These are phyloP conservation scores for Hortiboletus flavorubellus DNA, from an alignment of 768 basidiomycete genomes.

Conservation along the genomic window DNA sequence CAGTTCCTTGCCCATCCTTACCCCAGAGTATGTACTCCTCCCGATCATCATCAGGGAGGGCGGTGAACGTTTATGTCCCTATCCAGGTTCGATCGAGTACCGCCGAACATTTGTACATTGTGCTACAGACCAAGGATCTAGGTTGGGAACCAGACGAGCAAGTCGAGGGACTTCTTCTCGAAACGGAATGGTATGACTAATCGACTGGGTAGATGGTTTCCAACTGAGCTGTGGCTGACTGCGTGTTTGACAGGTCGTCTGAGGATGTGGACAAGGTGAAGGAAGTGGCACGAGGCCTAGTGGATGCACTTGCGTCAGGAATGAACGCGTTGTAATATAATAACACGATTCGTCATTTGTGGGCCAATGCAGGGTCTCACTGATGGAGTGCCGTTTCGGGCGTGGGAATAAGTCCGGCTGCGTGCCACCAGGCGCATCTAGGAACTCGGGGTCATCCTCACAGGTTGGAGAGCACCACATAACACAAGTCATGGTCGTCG, in stretches of 20 bases:
- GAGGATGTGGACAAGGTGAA: constrained; percentile 36
- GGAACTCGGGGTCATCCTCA: constrained; percentile 4
- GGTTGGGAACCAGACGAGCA: constrained; percentile 57
- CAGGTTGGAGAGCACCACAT: constrained; percentile 9
- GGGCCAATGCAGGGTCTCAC: neutral
- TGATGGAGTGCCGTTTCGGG: constrained; percentile 2
- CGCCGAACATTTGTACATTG: constrained; percentile 79
- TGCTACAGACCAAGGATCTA: constrained; percentile 67
- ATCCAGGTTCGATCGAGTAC: constrained; percentile 72
- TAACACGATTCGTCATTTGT: neutral
- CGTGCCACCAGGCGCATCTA: neutral
- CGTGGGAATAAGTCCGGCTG: constrained; percentile 22
- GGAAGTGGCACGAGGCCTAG: constrained; percentile 41
- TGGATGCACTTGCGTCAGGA: constrained; percentile 35
- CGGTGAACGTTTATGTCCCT: constrained; percentile 5
- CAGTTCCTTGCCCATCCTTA: constrained; percentile 76
- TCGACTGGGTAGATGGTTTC: constrained; percentile 3
- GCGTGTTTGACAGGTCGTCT: constrained; percentile 46
- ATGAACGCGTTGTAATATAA: constrained; percentile 24
- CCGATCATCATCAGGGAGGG: constrained; percentile 8
- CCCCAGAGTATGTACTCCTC: constrained; percentile 58
- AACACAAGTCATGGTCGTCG: constrained; percentile 33
- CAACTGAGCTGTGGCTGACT: constrained; percentile 19
- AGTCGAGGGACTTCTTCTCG: constrained; percentile 66
- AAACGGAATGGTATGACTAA: constrained; percentile 73